A percentile compares a stretch with the other conserved stretches of the same genome.
Conservation (phyloP, 768 basidiomycete species). For the Strobilomyces confusus region DNA sequence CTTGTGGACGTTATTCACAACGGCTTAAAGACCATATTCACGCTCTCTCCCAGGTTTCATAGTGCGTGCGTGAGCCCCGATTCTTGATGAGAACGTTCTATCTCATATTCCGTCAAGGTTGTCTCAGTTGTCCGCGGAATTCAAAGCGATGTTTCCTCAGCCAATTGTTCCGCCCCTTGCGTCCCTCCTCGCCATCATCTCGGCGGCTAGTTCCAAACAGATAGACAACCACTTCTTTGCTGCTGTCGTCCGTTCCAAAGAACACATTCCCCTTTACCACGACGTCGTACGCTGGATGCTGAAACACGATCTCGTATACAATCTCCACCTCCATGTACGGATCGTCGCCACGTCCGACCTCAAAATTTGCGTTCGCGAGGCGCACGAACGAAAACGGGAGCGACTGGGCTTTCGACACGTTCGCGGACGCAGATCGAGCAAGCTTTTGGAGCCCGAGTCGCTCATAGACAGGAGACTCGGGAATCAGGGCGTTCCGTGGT, state of each 20-base stretch:
- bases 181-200: slow-evolving; percentile 69
- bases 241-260: slow-evolving; percentile 67
- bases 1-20: slow-evolving; percentile 82
- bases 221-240: slow-evolving; percentile 75
- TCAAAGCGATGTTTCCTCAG: slow-evolving; percentile 56
- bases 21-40: slow-evolving; percentile 78
- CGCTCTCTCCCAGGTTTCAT: slow-evolving; percentile 62
- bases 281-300: slow-evolving; percentile 91
- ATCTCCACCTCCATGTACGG: slow-evolving; percentile 81
- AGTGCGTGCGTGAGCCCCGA: slow-evolving; percentile 45
- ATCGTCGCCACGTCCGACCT: slow-evolving; percentile 74
- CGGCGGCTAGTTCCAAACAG: slow-evolving; percentile 60
- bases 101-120: slow-evolving; percentile 5
- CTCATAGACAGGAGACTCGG: slow-evolving; percentile 12
- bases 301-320: slow-evolving; percentile 78
- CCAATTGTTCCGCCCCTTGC: slow-evolving; percentile 67
- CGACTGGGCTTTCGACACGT: slow-evolving; percentile 14
- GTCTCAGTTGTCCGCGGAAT: slow-evolving; percentile 52
- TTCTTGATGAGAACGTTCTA: background rate
- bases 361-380: slow-evolving; percentile 62
- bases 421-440: slow-evolving; percentile 22
- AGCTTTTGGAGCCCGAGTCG: slow-evolving; percentile 18
- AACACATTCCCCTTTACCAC: slow-evolving; percentile 65
- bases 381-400: slow-evolving; percentile 37
- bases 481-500: slow-evolving; percentile 37